phyloP scores from a whole-genome alignment of 1,284 basidiomycete genomes.

The Melampsora larici-populina region DNA sequence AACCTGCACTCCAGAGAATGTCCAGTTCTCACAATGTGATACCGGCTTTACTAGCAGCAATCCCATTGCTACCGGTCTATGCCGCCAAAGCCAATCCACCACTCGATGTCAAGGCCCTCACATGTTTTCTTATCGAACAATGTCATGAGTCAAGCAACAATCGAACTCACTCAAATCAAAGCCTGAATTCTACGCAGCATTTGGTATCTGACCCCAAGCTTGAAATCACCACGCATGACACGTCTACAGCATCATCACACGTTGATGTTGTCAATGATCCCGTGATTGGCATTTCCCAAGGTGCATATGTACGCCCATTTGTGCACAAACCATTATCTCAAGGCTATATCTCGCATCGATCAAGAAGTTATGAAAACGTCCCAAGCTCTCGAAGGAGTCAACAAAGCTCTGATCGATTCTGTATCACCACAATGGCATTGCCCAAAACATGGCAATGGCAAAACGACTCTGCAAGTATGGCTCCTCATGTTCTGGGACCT shows the following conservation, averaged over 20 bases:
- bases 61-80: conserved; percentile 26
- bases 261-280: background rate
- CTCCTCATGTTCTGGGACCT: conserved; percentile 32
- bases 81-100: conserved; percentile 30
- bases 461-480: conserved; percentile 23
- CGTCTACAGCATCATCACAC: background rate
- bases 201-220: background rate
- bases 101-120: conserved; percentile 2
- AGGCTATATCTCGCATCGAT: background rate
- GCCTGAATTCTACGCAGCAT: background rate
- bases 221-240: background rate
- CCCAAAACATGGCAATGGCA: conserved; percentile 42
- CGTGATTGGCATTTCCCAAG: background rate
- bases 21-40: conserved; percentile 8
- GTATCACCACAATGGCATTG: conserved; percentile 40
- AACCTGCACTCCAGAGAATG: conserved; percentile 4
- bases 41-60: conserved; percentile 21
- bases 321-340: background rate
- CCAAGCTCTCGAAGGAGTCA: background rate
- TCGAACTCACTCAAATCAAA: background rate
- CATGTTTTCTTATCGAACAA: background rate
- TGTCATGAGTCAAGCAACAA: background rate
- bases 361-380: background rate
- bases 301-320: background rate
- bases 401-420: conserved; percentile 2